Evolutionary conservation across 225 moss, liverwort and hornwort species (phyloP).

Genomic region (Antitrichia curtipendula): DNA sequence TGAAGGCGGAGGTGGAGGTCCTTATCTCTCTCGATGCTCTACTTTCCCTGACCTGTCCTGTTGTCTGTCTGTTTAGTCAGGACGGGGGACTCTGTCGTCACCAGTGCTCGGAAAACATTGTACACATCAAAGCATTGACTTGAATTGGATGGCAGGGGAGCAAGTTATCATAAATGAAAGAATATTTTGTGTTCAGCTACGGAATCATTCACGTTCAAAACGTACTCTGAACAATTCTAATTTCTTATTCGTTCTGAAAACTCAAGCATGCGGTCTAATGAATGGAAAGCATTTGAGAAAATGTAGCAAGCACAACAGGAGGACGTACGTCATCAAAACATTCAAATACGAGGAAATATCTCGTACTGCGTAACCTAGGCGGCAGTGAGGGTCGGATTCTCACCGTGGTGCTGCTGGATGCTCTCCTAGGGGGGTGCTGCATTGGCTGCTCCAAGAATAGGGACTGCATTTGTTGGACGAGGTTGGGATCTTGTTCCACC

Average conservation of each 20-base stretch:
- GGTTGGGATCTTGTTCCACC: conserved; percentile 8
- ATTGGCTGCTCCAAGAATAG: conserved; percentile 28
- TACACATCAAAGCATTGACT: neutral
- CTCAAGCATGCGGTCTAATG: neutral
- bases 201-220: neutral
- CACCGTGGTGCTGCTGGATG: neutral
- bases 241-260: neutral
- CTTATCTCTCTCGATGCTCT: neutral
- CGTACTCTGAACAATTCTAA: neutral
- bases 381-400: neutral
- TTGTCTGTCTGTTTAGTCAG: conserved; percentile 10
- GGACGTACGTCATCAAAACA: neutral
- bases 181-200: neutral
- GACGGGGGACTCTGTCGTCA: neutral
- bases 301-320: neutral
- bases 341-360: neutral
- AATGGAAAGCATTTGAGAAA: neutral
- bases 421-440: neutral
- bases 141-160: neutral
- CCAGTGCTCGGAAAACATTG: neutral
- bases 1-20: neutral
- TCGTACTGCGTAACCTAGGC: neutral
- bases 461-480: neutral
- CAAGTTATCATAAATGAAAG: neutral
- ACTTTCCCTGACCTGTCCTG: conserved; percentile 19